Conservation (phyloP, 257 asterid species). For the Solanum megistacrolobum region DNA sequence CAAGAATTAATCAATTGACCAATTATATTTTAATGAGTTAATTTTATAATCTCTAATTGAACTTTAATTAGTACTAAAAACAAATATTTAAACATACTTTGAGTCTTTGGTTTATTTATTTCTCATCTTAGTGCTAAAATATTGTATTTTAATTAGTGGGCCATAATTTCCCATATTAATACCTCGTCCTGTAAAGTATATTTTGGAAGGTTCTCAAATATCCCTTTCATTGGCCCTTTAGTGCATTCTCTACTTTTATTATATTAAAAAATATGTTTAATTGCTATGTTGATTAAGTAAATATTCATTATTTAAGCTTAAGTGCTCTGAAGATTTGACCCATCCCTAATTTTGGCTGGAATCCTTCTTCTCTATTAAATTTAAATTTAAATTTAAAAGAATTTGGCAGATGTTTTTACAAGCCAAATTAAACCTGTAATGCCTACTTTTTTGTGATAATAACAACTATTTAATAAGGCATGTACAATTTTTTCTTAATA, state of each 20-base stretch:
- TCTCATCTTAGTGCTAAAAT: background rate
- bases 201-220: background rate
- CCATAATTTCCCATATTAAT: background rate
- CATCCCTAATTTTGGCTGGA: background rate
- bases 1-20: background rate
- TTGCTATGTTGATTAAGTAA: background rate
- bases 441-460: background rate
- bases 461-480: background rate
- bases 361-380: background rate
- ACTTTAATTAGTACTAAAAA: background rate
- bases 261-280: background rate
- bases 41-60: background rate
- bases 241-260: background rate
- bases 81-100: background rate
- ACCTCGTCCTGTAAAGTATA: slow-evolving; percentile 2
- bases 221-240: background rate
- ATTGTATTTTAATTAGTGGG: background rate
- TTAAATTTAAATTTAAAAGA: background rate
- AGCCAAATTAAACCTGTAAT: background rate
- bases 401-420: background rate
- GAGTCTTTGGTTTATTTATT: background rate
- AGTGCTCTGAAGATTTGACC: background rate
- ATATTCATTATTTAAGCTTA: background rate
- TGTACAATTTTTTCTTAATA: background rate
- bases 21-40: background rate